Evolutionary conservation across 2,329 filamentous ascomycete genomes (phyloP), one percentile per base, ranked within the genome.

Genomic region (Drechslerella stenobrocha): DNA sequence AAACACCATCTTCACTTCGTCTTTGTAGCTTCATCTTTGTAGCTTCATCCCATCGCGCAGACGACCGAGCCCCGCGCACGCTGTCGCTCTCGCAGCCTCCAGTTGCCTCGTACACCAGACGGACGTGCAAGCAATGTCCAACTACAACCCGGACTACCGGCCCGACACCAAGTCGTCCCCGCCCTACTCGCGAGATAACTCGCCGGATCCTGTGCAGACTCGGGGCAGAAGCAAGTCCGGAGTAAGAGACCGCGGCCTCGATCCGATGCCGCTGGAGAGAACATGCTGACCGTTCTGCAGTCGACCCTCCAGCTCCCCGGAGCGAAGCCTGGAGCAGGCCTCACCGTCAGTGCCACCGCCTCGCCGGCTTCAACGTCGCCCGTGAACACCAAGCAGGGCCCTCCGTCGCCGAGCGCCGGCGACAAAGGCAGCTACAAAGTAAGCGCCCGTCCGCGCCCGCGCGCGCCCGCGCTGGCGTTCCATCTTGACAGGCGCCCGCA

Each of bases 141-240:
- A 67, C 63, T 67, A 67, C 55, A 67, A 67, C 23, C 63, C 63
- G 11, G 50, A 67, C 11, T 67, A 67, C 30, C 23, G 55, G 45
- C 55, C 52, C 45, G 55, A 56, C 44, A 30, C 28, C 5, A 56
- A 46, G 22, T 23, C 22, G n/a, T 60, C 63, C 44, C 63, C 63
- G 45, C 50, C 55, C 1, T 67, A 67, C 34, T 67, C 63, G 30
- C 63, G 63, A 32, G 63, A 67, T 20, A 45, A 50, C 30, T 60
- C 63, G 22, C 55, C 55, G n/a, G 63, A 67, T 40, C 50, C 32
- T 9, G 23, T 30, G 35, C 45, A 55, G 2, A 6, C 48, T 35
- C 63, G 63, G 13, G 63, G 9, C 37, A 18, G 55, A 40, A 40
- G 50, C 15, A 48, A 42, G n/a, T 58, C 53, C 23, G 32, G 48